phyloP scores from a whole-genome alignment of 2,329 filamentous ascomycete species.

The Phyllosticta capitalensis region DNA sequence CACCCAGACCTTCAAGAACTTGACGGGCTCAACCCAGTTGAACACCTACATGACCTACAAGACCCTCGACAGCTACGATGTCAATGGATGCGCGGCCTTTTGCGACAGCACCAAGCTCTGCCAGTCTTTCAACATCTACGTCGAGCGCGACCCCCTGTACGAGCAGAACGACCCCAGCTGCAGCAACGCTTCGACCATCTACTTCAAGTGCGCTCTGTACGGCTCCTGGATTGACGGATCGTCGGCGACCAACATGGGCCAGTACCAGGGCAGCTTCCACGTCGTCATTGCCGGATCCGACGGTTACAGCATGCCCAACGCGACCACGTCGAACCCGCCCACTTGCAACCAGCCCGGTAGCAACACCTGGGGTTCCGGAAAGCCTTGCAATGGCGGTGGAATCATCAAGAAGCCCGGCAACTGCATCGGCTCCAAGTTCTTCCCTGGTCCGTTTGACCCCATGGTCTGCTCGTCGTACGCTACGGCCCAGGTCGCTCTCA shows the following conservation, averaged over 20 bases:
- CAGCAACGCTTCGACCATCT: constrained; percentile 12
- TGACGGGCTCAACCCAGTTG: constrained; percentile 11
- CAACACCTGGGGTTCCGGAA: constrained; percentile 13
- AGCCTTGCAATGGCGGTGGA: constrained; percentile 14
- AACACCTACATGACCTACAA: constrained; percentile 14
- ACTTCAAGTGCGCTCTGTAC: constrained; percentile 25
- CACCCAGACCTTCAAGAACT: constrained; percentile 9
- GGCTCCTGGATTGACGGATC: constrained; percentile 16
- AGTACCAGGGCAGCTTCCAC: constrained; percentile 16
- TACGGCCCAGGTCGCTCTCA: constrained; percentile 8
- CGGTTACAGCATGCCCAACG: constrained; percentile 14
- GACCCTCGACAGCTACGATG: constrained; percentile 12
- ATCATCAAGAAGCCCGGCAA: constrained; percentile 24
- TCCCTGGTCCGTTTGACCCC: constrained; percentile 23
- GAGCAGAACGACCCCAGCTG: constrained; percentile 12
- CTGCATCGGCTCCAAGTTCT: constrained; percentile 19
- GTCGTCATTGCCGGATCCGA: constrained; percentile 15
- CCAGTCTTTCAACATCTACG: constrained; percentile 18
- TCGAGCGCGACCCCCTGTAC: constrained; percentile 14
- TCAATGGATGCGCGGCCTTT: constrained; percentile 11
- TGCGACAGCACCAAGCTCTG: constrained; percentile 14
- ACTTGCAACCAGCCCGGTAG: constrained; percentile 7
- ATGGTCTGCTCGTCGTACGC: constrained; percentile 23
- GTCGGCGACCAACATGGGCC: constrained; percentile 19
- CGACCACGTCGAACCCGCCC: not conserved